Evolutionary conservation across 1,284 basidiomycete genomes (phyloP), one percentile per base, ranked within the genome.

Genomic region (Pascua guehoae): DNA sequence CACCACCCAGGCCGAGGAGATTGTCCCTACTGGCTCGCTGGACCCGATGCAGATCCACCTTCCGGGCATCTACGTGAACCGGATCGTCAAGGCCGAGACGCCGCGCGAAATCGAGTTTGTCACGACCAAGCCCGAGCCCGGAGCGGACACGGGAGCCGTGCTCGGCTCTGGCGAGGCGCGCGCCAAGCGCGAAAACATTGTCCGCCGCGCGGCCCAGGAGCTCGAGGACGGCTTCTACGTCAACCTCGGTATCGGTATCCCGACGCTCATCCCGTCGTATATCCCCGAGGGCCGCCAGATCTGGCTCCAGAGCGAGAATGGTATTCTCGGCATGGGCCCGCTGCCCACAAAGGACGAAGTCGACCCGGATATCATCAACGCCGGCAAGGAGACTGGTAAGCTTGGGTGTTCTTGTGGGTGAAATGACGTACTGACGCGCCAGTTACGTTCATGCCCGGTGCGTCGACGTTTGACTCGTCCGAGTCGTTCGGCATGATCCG

Each of bases 401-500:
- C 24, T 32, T 2, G 24, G n/a, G n/a, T n/a, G n/a, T n/a, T n/a
- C n/a, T n/a, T n/a, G 3, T 32, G 24, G 4, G 24, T 32, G 3
- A 7, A 32, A 32, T 7, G 3, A 32, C 24, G 24, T 32, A 7
- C 24, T 32, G 24, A 32, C 7, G 24, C 4, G 24, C 4, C 24
- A 71, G 71, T 89, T 47, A 93, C 91, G 3, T 81, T 95, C 12
- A 79, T 93, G 17, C 91, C 91, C 38, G 93, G 94, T 42, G 89
- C 91, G 15, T 86, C 91, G 7, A 81, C 90, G 2, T 97, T 97
- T 71, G 91, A 94, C 76, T 92, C 91, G 2, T 84, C 84, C 64
- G 92, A 95, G 75, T 91, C 89, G 1, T 96, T 96, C 67, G 88
- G 88, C 24, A 94, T 94, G 89, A 93, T 95, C 76, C 87, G 91